phyloP scores from a whole-genome alignment of 139 green algal species.

The Astrephomene gubernaculifera region DNA sequence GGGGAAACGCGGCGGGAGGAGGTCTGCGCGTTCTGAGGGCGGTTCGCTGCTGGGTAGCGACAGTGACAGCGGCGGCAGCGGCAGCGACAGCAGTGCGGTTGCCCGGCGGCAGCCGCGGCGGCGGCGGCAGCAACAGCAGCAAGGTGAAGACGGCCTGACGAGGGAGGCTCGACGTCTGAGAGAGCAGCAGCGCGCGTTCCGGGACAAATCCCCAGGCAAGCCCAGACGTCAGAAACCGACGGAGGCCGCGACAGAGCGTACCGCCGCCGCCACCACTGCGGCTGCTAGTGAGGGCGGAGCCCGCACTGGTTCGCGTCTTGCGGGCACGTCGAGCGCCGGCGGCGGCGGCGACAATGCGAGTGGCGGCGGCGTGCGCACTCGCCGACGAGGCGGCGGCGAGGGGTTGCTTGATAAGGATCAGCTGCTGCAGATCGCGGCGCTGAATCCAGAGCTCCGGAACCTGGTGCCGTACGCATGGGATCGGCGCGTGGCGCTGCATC shows the following conservation, averaged over 20 bases:
- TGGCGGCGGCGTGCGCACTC: background rate
- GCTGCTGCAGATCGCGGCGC: conserved; percentile 2
- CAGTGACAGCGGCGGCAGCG: background rate
- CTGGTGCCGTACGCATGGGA: conserved; percentile 23
- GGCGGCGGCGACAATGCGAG: background rate
- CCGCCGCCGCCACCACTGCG: background rate
- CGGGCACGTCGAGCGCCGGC: too few relatives aligned
- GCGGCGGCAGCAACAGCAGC: background rate
- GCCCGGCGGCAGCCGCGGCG: background rate
- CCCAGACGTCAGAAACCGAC: too few relatives aligned
- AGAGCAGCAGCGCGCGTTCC: background rate
- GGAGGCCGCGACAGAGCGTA: background rate
- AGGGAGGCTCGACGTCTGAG: background rate
- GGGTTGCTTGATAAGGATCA: background rate
- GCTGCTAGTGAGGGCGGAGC: background rate
- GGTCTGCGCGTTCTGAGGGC: background rate
- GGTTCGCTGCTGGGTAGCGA: background rate
- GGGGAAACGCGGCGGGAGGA: background rate
- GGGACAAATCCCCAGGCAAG: too few relatives aligned
- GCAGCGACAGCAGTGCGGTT: background rate
- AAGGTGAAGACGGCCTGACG: background rate
- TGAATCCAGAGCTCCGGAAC: conserved; percentile 6
- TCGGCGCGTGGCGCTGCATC: background rate
- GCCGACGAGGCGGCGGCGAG: background rate
- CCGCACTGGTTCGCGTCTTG: too few relatives aligned